Base-by-base conservation (phyloP, 805 yeast genomes). In the Kazachstania psychrophila region DNA sequence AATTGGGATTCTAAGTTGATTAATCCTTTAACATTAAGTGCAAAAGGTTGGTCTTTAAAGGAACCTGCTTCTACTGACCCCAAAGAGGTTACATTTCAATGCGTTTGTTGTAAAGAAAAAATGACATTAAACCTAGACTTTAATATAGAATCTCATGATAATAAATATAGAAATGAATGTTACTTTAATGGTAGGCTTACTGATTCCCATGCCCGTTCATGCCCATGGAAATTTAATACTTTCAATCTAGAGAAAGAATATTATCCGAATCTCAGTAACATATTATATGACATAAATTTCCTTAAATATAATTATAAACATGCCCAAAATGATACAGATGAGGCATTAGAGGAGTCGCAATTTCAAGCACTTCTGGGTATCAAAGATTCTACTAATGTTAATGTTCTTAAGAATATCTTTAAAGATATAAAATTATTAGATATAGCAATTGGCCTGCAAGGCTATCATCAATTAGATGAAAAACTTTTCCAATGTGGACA, bases 1-100 rank as follows among this genome's bases (percentile, higher is more conserved):
- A 39, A 33, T n/a, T 48, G 52, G 52, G 46, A 48, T 36, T 39
- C 31, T 10, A 20, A 33, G n/a, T 40, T 44, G 40, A 31, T 47
- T 24, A 47, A 47, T 33, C 46, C 48, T 14, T 33, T 49, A 22
- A 38, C 36, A 8, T 20, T 47, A 23, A 45, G 48, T 14, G 38
- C 49, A 11, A 41, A 43, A 23, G 53, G 53, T 2, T 47, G 55
- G 55, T 28, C 13, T 14, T 17, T 18, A 12, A 19, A 13, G 12
- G 9, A 16, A 18, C 28, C 33, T 26, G 11, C 16, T 5, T 14
- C 38, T 16, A 13, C n/a, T n/a, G n/a, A 27, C 16, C 10, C 15
- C 13, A 12, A 27, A 4, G 9, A 33, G 11, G 33, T 14, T 34
- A 28, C 32, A 23, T 16, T 40, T 37, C 36, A 23, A 26, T 49